Evolutionary conservation across 768 basidiomycete genomes (phyloP), one percentile per base, ranked within the genome.

Genomic region (Candolleomyces efflorescens): DNA sequence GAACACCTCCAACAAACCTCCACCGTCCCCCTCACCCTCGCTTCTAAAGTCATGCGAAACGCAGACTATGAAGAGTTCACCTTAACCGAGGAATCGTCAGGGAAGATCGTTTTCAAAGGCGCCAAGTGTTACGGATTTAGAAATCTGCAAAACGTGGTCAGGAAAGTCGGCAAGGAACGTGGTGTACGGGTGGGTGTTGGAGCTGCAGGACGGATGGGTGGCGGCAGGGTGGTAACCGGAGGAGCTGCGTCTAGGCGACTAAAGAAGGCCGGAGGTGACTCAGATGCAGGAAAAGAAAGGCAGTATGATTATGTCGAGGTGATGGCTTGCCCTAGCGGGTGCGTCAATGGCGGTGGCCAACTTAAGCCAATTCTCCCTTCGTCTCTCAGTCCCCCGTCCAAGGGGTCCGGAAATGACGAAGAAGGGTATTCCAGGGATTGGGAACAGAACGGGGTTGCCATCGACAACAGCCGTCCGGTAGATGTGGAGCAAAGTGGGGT

Each of bases 241-340:
- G 58, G 62, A 50, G 48, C 58, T 26, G 60, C 32, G 7, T 32
- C 61, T 45, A 62, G 73, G 66, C 69, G 69, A 60, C 67, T 69
- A 20, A 66, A 48, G 37, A 56, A 60, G 60, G 72, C 69, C 65
- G 60, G 70, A 46, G 39, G 54, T 39, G 48, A 71, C 64, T 53
- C 69, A 70, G 43, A 32, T 7, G 32, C 11, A n/a, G 67, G 64
- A 46, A 74, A 70, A 11, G 67, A 66, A 41, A 78, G 69, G 59
- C 75, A 78, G 44, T 92, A 92, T 68, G 93, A 96, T 73, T 97
- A 94, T 70, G 87, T 96, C 41, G 94, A 97, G 68, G 94, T 99
- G 61, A 98, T 99, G 97, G 97, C 97, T 36, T 99, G 97, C 75
- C 97, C 97, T 0, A 87, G 89, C 0, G 97, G 97, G 17, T 98